Base-by-base conservation (phyloP, 2,329 filamentous ascomycete genomes). In the Achaetomium macrosporum region DNA sequence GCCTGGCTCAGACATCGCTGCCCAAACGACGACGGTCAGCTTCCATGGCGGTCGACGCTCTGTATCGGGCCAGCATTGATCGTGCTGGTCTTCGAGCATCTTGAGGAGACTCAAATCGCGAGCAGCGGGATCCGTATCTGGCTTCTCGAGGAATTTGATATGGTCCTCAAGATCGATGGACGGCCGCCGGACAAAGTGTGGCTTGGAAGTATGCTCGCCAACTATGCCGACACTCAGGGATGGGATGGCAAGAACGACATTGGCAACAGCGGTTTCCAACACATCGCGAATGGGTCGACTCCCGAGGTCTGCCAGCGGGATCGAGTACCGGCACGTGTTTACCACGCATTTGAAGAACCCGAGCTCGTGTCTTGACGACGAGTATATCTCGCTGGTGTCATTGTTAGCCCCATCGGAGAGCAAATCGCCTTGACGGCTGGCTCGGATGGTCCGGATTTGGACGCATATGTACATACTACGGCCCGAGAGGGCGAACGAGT, bases 151-250 rank as follows among this genome's bases (percentile, higher is more conserved):
- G 16, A 69, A 75, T 41, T 70, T 65, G 20, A 79, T 64, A 49
- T 77, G 73, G 13, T 72, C 59, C 1, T 61, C 54, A 3, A 82
- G 64, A 46, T 77, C 65, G 39, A 82, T 66, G 17, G 65, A 58
- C 0, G 68, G 59, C 8, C 79, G 56, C 42, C 70, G 68, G 8
- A 74, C 69, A 59, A 76, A 82, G 30, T 60, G 63, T 0, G 79
- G 70, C 2, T 63, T 52, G 36, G 65, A 67, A n/a, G 69, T 72
- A 36, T 75, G 68, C 44, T 80, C 71, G 39, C 65, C 68, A 2
- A 64, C 61, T 54, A 82, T 76, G 11, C 75, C 77, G 31, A 76
- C 72, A 13, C 74, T 71, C 41, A 82, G 68, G 54, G 73, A 70
- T 2, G 73, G 70, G 50, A 79, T 73, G n/a, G 64, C 64, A 13